Evolutionary conservation across 495 filamentous ascomycete genomes (phyloP).

Genomic region (Neurospora pannonica): DNA sequence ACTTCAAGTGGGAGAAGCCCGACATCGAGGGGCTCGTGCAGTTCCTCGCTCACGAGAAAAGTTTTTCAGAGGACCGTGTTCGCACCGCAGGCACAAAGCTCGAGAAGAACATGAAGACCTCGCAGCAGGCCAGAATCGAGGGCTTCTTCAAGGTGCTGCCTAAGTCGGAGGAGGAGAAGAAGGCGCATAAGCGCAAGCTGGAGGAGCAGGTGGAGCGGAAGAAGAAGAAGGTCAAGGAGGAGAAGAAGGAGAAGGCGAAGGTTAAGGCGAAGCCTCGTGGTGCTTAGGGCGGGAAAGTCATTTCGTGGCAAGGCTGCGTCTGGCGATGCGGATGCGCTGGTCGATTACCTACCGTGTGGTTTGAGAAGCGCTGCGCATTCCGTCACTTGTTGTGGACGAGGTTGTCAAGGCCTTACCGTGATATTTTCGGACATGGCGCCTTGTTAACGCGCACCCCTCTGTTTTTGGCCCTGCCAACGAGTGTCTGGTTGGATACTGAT

Average conservation of each 20-base stretch:
- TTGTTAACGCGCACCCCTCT: no score
- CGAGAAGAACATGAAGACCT: slow-evolving; percentile 77
- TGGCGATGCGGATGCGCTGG: not conserved
- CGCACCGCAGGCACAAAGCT: slow-evolving; percentile 64
- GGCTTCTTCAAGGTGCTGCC: slow-evolving; percentile 97
- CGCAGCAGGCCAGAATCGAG: slow-evolving; percentile 85
- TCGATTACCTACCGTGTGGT: not conserved
- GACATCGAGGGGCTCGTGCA: slow-evolving; percentile 81
- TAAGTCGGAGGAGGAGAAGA: slow-evolving; percentile 76
- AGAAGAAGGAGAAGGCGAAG: slow-evolving; percentile 87
- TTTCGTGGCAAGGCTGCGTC: slow-evolving; percentile 2
- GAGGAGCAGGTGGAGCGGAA: slow-evolving; percentile 81
- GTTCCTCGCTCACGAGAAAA: slow-evolving; percentile 88
- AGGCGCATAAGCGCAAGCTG: slow-evolving; percentile 78
- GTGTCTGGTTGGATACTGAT: not conserved
- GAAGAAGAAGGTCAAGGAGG: slow-evolving; percentile 89
- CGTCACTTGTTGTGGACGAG: no score
- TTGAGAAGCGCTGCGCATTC: not conserved
- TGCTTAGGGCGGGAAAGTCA: slow-evolving; percentile 3
- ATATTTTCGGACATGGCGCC: not conserved
- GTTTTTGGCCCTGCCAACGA: no score
- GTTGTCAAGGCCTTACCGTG: no score
- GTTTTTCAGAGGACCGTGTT: slow-evolving; percentile 91
- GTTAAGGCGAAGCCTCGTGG: slow-evolving; percentile 70
- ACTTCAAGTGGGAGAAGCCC: slow-evolving; percentile 95